A percentile compares a stretch with the other conserved stretches of the same genome.
These are phyloP conservation scores for peach (Prunus persica) DNA, from an alignment of 306 rosid species.

Conservation along the genomic window DNA sequence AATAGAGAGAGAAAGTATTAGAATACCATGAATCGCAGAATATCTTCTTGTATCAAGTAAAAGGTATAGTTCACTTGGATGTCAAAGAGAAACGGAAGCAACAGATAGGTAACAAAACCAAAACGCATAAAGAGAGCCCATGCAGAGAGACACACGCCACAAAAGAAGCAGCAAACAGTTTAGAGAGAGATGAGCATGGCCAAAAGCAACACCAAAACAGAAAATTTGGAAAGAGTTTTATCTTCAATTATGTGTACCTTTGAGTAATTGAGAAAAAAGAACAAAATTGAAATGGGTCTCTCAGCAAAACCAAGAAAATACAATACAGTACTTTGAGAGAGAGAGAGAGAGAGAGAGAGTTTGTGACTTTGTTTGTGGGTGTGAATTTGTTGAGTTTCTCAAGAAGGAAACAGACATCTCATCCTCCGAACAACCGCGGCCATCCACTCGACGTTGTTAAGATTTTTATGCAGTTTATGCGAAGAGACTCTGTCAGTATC, in stretches of 20 bases:
- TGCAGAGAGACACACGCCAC: conserved; percentile 19
- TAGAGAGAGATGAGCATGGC: conserved; percentile 25
- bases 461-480: background rate
- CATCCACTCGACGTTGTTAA: conserved; percentile 4
- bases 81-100: conserved; percentile 12
- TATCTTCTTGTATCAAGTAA: background rate
- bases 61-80: background rate
- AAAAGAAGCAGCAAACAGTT: conserved; percentile 27
- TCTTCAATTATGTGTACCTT: background rate
- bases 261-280: background rate
- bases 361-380: too few species aligned
- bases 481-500: background rate
- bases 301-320: conserved; percentile 5
- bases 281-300: background rate
- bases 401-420: conserved; percentile 13
- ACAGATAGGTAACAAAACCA: background rate
- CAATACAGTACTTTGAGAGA: background rate
- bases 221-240: background rate
- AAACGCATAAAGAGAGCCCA: background rate
- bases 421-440: background rate
- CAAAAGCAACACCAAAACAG: conserved; percentile 4
- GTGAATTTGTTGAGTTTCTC: background rate
- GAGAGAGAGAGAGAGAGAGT: background rate
- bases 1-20: too few species aligned
- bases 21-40: background rate